Evolutionary conservation across 179 eudicot species (phyloP).

Genomic region (Heliamphora pulchella): DNA sequence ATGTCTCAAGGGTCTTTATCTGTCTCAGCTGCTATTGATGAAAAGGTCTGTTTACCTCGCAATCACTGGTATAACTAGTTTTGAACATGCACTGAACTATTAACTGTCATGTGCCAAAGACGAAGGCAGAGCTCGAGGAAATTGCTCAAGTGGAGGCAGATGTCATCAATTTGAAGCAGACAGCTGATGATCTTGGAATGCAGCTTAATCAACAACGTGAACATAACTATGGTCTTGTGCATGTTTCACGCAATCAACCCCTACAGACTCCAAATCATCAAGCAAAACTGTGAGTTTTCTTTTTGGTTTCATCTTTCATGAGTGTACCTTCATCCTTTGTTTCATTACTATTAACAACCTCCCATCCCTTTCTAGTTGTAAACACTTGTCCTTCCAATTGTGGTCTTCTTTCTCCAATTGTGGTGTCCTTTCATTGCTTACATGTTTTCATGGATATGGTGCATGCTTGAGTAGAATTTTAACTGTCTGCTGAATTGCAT

Average conservation of each 20-base stretch:
- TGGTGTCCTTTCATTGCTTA: not conserved
- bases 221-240: conserved; percentile 23
- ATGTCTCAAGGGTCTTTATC: conserved; percentile 28
- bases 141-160: conserved; percentile 46
- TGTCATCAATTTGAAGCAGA: conserved; percentile 53
- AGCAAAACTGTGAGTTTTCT: conserved; percentile 35
- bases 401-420: not conserved
- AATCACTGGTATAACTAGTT: conserved; percentile 3
- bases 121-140: conserved; percentile 43
- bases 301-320: not conserved
- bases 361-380: not conserved
- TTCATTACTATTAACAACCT: not conserved
- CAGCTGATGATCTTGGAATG: conserved; percentile 52
- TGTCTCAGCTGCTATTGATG: conserved; percentile 33
- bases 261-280: conserved; percentile 28
- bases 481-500: not conserved
- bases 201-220: conserved; percentile 54
- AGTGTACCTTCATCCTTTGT: not conserved
- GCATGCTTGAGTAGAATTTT: not conserved
- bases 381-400: not conserved
- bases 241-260: conserved; percentile 21
- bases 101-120: conserved; percentile 30
- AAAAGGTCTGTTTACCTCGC: conserved; percentile 45
- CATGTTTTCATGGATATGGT: not conserved
- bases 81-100: conserved; percentile 15